Conservation (phyloP, 2,329 filamentous ascomycete species). For the Penicillium sp. region DNA sequence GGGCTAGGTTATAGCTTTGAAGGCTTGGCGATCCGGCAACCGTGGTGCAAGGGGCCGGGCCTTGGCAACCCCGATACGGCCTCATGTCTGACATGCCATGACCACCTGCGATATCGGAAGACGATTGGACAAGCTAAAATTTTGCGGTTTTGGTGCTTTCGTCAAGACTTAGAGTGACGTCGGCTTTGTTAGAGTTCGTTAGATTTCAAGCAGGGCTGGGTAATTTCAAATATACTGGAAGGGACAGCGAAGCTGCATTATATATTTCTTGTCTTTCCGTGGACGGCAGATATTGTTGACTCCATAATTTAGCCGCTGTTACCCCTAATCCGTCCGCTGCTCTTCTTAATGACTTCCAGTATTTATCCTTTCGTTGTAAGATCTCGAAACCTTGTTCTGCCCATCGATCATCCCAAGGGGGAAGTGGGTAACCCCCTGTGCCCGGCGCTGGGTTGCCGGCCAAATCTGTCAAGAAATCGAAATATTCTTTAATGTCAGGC, state of each 20-base stretch:
- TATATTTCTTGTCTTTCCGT: not conserved
- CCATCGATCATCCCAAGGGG: conserved; percentile 33
- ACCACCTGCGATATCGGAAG: no score
- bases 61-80: no score
- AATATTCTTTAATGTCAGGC: conserved; percentile 34
- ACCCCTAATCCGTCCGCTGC: not conserved
- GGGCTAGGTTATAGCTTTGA: no score
- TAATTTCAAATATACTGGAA: no score
- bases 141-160: no score
- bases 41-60: no score
- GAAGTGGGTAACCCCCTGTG: conserved; percentile 30
- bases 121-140: no score
- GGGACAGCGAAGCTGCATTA: not conserved
- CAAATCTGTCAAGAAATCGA: conserved; percentile 32
- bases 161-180: no score
- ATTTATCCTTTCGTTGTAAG: conserved; percentile 15
- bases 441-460: conserved; percentile 34
- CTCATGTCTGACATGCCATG: no score
- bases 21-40: no score
- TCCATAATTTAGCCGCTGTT: conserved; percentile 1
- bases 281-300: not conserved
- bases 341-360: conserved; percentile 13
- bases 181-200: no score
- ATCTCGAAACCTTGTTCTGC: conserved; percentile 18
- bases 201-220: no score